phyloP scores from a whole-genome alignment of 495 filamentous ascomycete species.

The Cercophora samala region DNA sequence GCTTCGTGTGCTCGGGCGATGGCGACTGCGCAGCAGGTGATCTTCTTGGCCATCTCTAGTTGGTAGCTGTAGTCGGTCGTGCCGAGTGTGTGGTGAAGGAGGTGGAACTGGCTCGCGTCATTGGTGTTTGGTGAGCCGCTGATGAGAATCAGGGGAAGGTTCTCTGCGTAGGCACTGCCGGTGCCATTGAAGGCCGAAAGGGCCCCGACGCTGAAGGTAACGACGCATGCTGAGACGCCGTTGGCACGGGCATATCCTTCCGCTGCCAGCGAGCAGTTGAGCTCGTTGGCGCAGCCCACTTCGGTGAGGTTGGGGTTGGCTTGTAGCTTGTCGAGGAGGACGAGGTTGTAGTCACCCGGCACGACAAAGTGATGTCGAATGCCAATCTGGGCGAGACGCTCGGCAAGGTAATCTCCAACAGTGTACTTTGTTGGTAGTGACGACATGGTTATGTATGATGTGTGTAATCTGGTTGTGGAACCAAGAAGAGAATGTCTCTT shows the following conservation, averaged over 20 bases:
- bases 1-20: conserved; percentile 65
- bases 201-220: conserved; percentile 75
- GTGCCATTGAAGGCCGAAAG: conserved; percentile 67
- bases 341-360: conserved; percentile 70
- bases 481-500: neutral
- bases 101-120: conserved; percentile 51
- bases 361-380: conserved; percentile 61
- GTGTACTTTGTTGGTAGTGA: conserved; percentile 19
- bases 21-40: conserved; percentile 57
- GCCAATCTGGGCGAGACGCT: conserved; percentile 64
- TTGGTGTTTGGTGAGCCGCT: conserved; percentile 60
- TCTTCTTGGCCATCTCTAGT: conserved; percentile 61
- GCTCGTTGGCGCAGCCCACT: conserved; percentile 72
- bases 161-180: conserved; percentile 67
- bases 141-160: conserved; percentile 72
- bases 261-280: conserved; percentile 72
- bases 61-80: conserved; percentile 76
- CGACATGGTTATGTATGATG: neutral
- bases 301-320: conserved; percentile 53
- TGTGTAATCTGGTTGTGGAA: neutral
- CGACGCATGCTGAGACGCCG: conserved; percentile 65
- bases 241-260: conserved; percentile 74
- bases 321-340: conserved; percentile 61
- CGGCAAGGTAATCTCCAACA: conserved; percentile 61
- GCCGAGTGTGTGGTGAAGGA: conserved; percentile 88